phyloP scores from a whole-genome alignment of 2,329 filamentous ascomycete genomes.

The Nothopassalora personata region DNA sequence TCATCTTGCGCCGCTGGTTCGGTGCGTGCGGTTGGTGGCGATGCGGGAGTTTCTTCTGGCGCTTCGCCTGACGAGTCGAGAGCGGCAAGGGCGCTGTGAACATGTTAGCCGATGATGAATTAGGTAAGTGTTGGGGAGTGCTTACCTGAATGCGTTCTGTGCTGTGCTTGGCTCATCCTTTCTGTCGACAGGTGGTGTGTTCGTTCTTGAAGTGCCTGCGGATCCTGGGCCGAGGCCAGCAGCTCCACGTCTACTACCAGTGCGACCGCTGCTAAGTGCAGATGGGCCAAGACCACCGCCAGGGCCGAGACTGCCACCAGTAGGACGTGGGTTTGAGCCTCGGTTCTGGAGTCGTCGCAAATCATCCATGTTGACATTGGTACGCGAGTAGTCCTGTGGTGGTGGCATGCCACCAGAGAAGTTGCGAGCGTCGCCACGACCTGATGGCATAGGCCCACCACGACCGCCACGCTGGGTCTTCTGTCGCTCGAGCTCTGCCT shows the following conservation, averaged over 20 bases:
- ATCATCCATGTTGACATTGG: slow-evolving; percentile 87
- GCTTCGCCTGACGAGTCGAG: slow-evolving; percentile 52
- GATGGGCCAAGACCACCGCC: slow-evolving; percentile 60
- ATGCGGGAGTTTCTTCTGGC: slow-evolving; percentile 56
- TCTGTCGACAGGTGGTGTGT: slow-evolving; percentile 69
- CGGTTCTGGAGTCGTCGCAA: slow-evolving; percentile 72
- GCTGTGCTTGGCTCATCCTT: slow-evolving; percentile 60
- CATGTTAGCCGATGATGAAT: slow-evolving; percentile 30
- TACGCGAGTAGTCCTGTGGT: slow-evolving; percentile 64
- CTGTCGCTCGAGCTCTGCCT: slow-evolving; percentile 56
- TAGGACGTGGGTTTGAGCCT: slow-evolving; percentile 55
- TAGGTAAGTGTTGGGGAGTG: slow-evolving; percentile 1
- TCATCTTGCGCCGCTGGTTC: slow-evolving; percentile 24
- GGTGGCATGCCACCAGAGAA: slow-evolving; percentile 65
- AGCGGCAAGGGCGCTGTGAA: slow-evolving; percentile 47
- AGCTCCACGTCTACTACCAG: slow-evolving; percentile 64
- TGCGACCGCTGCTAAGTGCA: slow-evolving; percentile 62
- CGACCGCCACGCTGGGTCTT: slow-evolving; percentile 56
- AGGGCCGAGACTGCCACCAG: slow-evolving; percentile 62
- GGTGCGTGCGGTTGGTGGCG: slow-evolving; percentile 30
- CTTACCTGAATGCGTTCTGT: slow-evolving; percentile 92
- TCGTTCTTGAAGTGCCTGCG: slow-evolving; percentile 78
- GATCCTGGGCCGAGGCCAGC: slow-evolving; percentile 46
- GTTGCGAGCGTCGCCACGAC: slow-evolving; percentile 80
- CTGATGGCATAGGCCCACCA: slow-evolving; percentile 64